Evolutionary conservation across 306 rosid genomes (phyloP).

Genomic region (Cyamopsis tetragonoloba): DNA sequence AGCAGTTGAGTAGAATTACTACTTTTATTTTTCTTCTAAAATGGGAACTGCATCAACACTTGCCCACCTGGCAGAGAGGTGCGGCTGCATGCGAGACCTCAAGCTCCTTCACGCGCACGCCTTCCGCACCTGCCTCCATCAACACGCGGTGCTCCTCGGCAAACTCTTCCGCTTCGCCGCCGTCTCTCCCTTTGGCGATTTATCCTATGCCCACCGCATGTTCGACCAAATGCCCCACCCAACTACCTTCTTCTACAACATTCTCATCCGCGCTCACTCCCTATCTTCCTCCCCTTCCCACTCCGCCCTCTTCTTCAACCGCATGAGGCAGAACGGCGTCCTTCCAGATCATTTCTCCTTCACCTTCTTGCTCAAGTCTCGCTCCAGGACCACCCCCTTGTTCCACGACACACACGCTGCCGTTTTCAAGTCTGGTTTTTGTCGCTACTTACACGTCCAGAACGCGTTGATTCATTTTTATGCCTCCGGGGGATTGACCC

Average conservation of each 20-base stretch:
- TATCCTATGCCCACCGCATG: conserved; percentile 48
- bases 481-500: conserved; percentile 37
- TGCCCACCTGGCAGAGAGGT: conserved; percentile 40
- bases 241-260: conserved; percentile 63
- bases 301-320: conserved; percentile 42
- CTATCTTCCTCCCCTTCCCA: conserved; percentile 28
- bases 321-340: conserved; percentile 40
- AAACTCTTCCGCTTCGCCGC: conserved; percentile 64
- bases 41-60: no score
- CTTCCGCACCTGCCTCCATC: conserved; percentile 36
- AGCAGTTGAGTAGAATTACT: not conserved
- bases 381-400: conserved; percentile 16
- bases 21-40: not conserved
- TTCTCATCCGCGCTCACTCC: conserved; percentile 54
- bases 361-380: conserved; percentile 53
- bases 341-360: conserved; percentile 51
- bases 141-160: conserved; percentile 45
- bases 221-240: conserved; percentile 49
- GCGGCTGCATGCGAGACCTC: conserved; percentile 49
- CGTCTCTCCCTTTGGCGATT: conserved; percentile 51
- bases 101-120: conserved; percentile 51
- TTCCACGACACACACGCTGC: conserved; percentile 32
- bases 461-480: conserved; percentile 55
- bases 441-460: conserved; percentile 41
- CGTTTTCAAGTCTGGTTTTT: conserved; percentile 52